Base-by-base conservation (phyloP, 345 rosid genomes). In the Populus alba region DNA sequence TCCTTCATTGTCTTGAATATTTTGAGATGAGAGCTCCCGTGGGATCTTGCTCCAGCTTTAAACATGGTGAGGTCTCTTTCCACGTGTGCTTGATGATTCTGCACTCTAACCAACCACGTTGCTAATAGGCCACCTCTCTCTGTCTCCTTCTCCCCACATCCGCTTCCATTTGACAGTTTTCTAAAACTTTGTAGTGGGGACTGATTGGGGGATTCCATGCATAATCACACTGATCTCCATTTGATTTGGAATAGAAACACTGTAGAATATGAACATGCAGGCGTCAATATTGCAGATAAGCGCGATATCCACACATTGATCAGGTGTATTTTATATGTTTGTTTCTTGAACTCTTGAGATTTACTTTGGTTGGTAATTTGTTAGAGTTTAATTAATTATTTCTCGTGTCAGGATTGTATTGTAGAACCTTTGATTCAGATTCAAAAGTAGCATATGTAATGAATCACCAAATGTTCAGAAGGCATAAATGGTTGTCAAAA, bases 1-100 rank as follows among this genome's bases (percentile, higher is more conserved):
- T 57, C 27, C 63, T 59, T 59, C 65, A 59, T n/a, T 59, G 25
- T 13, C 63, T n/a, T 1, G 11, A 3, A n/a, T 59, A 59, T 59
- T n/a, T 59, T n/a, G 15, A n/a, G 25, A 8, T 59, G 63, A 59
- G 63, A 11, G 9, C 63, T 59, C 15, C 15, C 4, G 1, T 9
- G 25, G 15, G 63, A 59, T 59, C 63, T 59, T 23, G 29, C 23
- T 59, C 63, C 63, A 59, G 63, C 29, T 59, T 59, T 43, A 38
- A 38, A 38, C 39, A 38, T 38, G 39, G 22, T 59, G 39, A 72
- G 43, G 80, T 37, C 78, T 77, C 78, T 77, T 79, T 79, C 76
- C 83, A 85, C 84, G 74, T 78, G 72, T 87, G 78, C 61, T 57
- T 39, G 76, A 71, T 79, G 77, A 83, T 74, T 76, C 74, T 41